Evolutionary conservation across 768 basidiomycete genomes (phyloP).

Genomic region (Rhizopogon salebrosus): DNA sequence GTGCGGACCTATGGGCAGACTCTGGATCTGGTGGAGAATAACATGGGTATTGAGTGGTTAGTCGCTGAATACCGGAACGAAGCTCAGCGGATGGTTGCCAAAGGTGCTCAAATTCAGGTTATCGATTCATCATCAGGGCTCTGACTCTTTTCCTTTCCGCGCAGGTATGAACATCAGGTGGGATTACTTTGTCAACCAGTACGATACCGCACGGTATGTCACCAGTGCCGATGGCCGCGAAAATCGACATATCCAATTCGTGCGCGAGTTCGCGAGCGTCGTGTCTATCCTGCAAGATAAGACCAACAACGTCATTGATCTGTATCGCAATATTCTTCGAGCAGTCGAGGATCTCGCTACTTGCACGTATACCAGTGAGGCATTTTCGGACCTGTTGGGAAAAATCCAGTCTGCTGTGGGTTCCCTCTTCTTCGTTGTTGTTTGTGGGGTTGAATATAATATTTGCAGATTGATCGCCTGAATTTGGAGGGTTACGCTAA

Average conservation of each 20-base stretch:
- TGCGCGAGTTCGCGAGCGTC: conserved; percentile 90
- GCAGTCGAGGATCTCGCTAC: conserved; percentile 84
- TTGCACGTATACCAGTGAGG: conserved; percentile 80
- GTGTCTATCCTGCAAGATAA: conserved; percentile 96
- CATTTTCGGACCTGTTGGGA: conserved; percentile 72
- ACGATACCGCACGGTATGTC: conserved; percentile 75
- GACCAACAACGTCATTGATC: conserved; percentile 87
- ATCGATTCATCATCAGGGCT: neutral
- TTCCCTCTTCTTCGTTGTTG: neutral
- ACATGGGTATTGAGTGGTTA: conserved; percentile 90
- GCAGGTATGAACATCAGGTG: conserved; percentile 92
- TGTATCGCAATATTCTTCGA: conserved; percentile 80
- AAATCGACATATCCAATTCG: conserved; percentile 88
- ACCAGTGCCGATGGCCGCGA: conserved; percentile 72
- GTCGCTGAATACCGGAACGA: conserved; percentile 94
- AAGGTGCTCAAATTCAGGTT: conserved; percentile 44
- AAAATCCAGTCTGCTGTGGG: conserved; percentile 83
- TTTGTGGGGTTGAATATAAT: neutral
- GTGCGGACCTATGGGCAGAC: conserved; percentile 98
- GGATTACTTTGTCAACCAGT: conserved; percentile 96
- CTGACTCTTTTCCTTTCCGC: neutral
- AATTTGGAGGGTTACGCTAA: conserved; percentile 96
- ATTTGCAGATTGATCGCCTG: conserved; percentile 76
- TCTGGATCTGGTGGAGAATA: conserved; percentile 82
- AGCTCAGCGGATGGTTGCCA: conserved; percentile 86